phyloP scores from a whole-genome alignment of 2,329 filamentous ascomycete genomes.

The Orbilia ellipsospora region DNA sequence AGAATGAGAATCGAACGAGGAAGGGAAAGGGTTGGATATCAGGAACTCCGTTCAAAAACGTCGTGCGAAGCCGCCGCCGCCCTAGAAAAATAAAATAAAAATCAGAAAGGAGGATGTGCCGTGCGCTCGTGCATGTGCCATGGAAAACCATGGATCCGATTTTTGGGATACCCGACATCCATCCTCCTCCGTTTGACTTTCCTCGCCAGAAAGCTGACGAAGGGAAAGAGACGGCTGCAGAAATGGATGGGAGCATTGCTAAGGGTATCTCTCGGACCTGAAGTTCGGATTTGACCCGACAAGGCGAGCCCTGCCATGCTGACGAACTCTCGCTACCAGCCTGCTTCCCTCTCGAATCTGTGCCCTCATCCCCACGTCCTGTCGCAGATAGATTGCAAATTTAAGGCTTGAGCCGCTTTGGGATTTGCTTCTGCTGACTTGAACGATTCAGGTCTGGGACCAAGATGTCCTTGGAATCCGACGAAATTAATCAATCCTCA shows the following conservation, averaged over 20 bases:
- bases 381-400: constrained; percentile 44
- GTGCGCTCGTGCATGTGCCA: constrained; percentile 45
- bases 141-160: constrained; percentile 30
- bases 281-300: constrained; percentile 42
- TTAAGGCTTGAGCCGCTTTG: constrained; percentile 47
- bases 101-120: background rate
- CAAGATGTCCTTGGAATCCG: too few relatives aligned
- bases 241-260: background rate
- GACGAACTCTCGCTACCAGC: constrained; percentile 40
- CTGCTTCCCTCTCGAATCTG: constrained; percentile 14
- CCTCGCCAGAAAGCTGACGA: constrained; percentile 8
- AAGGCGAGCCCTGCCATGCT: constrained; percentile 38
- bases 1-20: constrained; percentile 9
- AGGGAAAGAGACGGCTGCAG: constrained; percentile 34
- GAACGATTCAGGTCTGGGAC: constrained; percentile 38
- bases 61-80: constrained; percentile 19
- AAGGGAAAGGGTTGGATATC: constrained; percentile 29
- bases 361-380: constrained; percentile 21
- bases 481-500: too few relatives aligned
- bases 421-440: constrained; percentile 42
- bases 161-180: constrained; percentile 18
- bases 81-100: too few relatives aligned
- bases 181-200: background rate
- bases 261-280: background rate
- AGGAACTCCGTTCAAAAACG: constrained; percentile 41